Conservation (phyloP, 208 protist species). For the Trypanosoma brucei region DNA sequence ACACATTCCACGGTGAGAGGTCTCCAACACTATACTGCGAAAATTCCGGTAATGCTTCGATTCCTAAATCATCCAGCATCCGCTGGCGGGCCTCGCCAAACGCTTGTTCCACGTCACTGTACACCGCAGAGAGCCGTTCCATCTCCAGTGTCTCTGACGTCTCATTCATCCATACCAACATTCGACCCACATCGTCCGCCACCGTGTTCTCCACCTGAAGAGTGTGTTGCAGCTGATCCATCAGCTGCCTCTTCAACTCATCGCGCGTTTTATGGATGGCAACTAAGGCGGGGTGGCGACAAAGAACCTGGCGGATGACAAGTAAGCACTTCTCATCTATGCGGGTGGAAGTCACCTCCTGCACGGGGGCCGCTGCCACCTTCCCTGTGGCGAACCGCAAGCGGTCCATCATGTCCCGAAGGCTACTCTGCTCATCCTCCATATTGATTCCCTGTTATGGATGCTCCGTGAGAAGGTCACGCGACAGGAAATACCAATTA, state of each 20-base stretch:
- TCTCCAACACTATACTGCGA: slow-evolving; percentile 43
- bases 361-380: slow-evolving; percentile 14
- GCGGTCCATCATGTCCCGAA: slow-evolving; percentile 60
- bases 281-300: slow-evolving; percentile 47
- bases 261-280: slow-evolving; percentile 19
- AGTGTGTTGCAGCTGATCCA: slow-evolving; percentile 26
- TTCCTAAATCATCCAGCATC: slow-evolving; percentile 37
- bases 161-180: slow-evolving; percentile 64
- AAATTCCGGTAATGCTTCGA: slow-evolving; percentile 38
- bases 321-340: slow-evolving; percentile 46
- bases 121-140: slow-evolving; percentile 64
- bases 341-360: slow-evolving; percentile 17
- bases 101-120: slow-evolving; percentile 22
- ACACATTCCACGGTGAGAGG: slow-evolving; percentile 74
- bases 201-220: slow-evolving; percentile 4
- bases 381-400: slow-evolving; percentile 70
- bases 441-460: slow-evolving; percentile 12
- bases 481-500: too few relatives aligned
- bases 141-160: slow-evolving; percentile 49
- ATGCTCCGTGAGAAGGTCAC: neutral
- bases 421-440: slow-evolving; percentile 29
- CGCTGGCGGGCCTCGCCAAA: slow-evolving; percentile 11
- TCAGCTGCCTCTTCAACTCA: slow-evolving; percentile 21
- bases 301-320: slow-evolving; percentile 62
- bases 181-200: slow-evolving; percentile 25